A percentile compares a stretch with the other conserved stretches of the same genome.
phyloP scores from a whole-genome alignment of 2,329 filamentous ascomycete species.

The Fusarium albidum region DNA sequence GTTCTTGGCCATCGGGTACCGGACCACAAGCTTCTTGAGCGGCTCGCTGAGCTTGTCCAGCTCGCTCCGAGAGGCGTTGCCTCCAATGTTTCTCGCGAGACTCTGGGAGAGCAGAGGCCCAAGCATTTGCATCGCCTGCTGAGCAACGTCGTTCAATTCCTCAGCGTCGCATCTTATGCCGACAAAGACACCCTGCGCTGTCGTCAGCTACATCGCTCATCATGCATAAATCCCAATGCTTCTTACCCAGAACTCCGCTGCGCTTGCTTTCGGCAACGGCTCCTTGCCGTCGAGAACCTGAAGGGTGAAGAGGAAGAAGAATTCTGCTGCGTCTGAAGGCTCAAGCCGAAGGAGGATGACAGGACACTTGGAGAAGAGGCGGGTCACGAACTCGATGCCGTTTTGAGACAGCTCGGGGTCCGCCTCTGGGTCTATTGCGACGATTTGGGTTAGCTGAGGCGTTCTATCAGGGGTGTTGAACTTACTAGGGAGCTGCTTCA shows the following conservation, averaged over 20 bases:
- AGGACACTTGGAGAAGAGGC: slow-evolving; percentile 68
- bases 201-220: neutral
- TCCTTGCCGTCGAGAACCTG: slow-evolving; percentile 75
- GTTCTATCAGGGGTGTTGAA: neutral
- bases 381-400: slow-evolving; percentile 75
- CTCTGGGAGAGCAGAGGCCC: slow-evolving; percentile 68
- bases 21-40: slow-evolving; percentile 71
- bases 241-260: slow-evolving; percentile 78
- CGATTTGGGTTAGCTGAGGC: neutral
- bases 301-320: slow-evolving; percentile 76
- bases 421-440: slow-evolving; percentile 66
- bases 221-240: neutral
- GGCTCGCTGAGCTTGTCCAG: slow-evolving; percentile 76
- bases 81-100: slow-evolving; percentile 72
- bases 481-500: slow-evolving; percentile 69
- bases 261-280: slow-evolving; percentile 76
- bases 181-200: slow-evolving; percentile 60
- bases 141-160: slow-evolving; percentile 53
- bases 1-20: slow-evolving; percentile 61
- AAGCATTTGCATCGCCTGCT: slow-evolving; percentile 63
- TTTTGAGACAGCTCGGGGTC: slow-evolving; percentile 78
- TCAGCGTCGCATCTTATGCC: slow-evolving; percentile 53
- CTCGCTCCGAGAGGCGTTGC: slow-evolving; percentile 74
- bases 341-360: slow-evolving; percentile 68
- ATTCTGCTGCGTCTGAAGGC: slow-evolving; percentile 65